A percentile compares a stretch with the other conserved stretches of the same genome.
phyloP scores from a whole-genome alignment of 371 early-diverging fungal genomes.

The Saksenaea oblongispora region DNA sequence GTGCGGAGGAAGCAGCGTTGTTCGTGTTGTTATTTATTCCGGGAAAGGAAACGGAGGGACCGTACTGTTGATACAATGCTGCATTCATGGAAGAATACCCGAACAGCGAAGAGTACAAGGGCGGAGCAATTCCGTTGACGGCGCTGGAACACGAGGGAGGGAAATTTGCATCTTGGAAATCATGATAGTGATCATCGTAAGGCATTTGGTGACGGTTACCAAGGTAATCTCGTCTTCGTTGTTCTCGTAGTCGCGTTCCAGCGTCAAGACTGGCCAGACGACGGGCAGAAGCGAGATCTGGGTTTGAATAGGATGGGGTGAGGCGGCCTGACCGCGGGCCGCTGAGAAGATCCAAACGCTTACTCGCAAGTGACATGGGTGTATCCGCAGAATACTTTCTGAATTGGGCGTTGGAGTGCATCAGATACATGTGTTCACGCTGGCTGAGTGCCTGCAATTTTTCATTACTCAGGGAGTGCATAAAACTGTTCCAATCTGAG shows the following conservation, averaged over 20 bases:
- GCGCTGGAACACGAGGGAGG: background rate
- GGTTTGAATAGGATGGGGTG: slow-evolving; percentile 45
- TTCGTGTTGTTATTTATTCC: background rate
- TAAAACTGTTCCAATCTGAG: slow-evolving; percentile 20
- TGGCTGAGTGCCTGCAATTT: slow-evolving; percentile 4
- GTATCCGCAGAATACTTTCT: slow-evolving; percentile 35
- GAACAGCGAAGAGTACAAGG: slow-evolving; percentile 11
- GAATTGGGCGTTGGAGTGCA: slow-evolving; percentile 8
- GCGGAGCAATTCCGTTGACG: slow-evolving; percentile 3
- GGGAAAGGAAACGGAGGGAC: background rate
- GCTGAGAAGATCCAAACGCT: slow-evolving; percentile 25
- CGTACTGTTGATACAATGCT: slow-evolving; percentile 2
- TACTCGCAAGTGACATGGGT: slow-evolving; percentile 23
- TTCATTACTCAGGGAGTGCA: slow-evolving; percentile 9
- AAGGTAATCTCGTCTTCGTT: slow-evolving; percentile 3
- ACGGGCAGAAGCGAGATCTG: slow-evolving; percentile 37
- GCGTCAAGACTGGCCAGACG: slow-evolving; percentile 27
- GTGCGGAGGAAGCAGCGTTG: slow-evolving; percentile 3
- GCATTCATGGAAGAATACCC: slow-evolving; percentile 6
- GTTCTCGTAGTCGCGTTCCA: slow-evolving; percentile 11
- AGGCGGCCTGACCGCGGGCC: slow-evolving; percentile 20
- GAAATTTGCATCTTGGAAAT: slow-evolving; percentile 2
- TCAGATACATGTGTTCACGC: slow-evolving; percentile 9
- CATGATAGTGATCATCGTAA: background rate
- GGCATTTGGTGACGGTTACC: background rate